Base-by-base conservation (phyloP, 1,284 basidiomycete genomes). In the Stereum hirsutum region DNA sequence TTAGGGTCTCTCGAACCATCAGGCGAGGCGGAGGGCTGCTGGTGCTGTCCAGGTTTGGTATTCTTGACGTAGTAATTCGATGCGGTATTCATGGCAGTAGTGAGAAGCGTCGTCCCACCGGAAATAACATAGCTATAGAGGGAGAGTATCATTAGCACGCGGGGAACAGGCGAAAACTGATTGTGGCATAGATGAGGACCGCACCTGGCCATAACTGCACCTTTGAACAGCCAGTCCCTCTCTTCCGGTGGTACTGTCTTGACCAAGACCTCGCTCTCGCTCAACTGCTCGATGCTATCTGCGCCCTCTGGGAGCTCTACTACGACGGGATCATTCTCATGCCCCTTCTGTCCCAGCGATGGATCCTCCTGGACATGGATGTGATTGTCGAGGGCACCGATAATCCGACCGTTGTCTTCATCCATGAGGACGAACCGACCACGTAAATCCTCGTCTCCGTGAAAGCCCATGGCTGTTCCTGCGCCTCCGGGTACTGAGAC, bases 401-500 rank as follows among this genome's bases (percentile, higher is more conserved):
- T 68, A 6, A 90, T 69, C 52, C 87, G 75, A 2, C 87, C 86
- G 43, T 73, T 81, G 33, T 77, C 70, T 56, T 89, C 75, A 57
- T 91, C 79, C 49, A 89, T 70, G 43, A 89, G 72, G 7, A 90
- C 75, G 26, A 90, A 70, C 39, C 73, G 74, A 5, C 85, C 84
- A 31, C 78, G 69, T 20, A 83, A 62, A 51, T 82, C 78, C 25
- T 66, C 63, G 23, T 64, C 53, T n/a, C n/a, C n/a, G n/a, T n/a
- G n/a, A n/a, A n/a, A n/a, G n/a, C n/a, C n/a, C n/a, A 24, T 43
- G 33, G 6, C 32, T 39, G 23, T 41, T 28, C 39, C 35, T 35
- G 42, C 19, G 31, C 41, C 11, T 46, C 43, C 14, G 36, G 48
- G 37, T 44, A 5, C 7, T n/a, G n/a, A n/a, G n/a, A n/a, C n/a